Base-by-base conservation (phyloP, 495 filamentous ascomycete species). In the Paragyromitra xinjiangensis region DNA sequence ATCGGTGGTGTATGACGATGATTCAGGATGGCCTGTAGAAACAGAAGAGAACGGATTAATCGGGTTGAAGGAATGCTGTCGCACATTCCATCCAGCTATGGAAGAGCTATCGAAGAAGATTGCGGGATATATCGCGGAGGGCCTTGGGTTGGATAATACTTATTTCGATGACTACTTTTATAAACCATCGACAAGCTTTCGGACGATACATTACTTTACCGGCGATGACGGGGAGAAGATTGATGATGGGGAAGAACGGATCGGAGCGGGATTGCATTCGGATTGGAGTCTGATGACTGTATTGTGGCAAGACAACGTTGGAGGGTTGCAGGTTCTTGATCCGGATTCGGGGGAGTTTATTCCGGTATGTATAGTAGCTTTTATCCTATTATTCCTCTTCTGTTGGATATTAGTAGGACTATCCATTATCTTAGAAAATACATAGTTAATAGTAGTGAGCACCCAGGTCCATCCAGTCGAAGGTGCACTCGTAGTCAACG, bases 251-350 rank as follows among this genome's bases (percentile, higher is more conserved):
- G 22, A 55, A 34, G 55, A 63, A 5, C 39, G 29, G 14, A 73
- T 77, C 19, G 74, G 70, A 14, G 58, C 58, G 22, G 69, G 69
- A 3, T 34, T 65, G 1, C 69, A 75, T 56, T 58, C 69, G 24
- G 74, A 75, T 59, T 75, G 69, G 74, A 53, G 68, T 26, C 40
- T 77, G 48, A 50, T 77, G 39, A 77, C 74, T 40, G 39, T 74
- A 19, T 19, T 77, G 48, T 39, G 62, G 58, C 73, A 77, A 22
- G 74, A 75, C 63, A 22, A 75, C 7, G 42, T 75, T 44, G 59
- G 74, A 40, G 74, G 70, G 14, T 48, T 77, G 37, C 29, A 77
- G 16, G 69, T 77, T 9, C 50, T 64, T 58, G 58, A 75, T 24
- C 62, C 44, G 26, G 6, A 75, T 42, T 73, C 74, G 1, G 34